Evolutionary conservation across 352 stramenopile species (phyloP), one percentile per base, ranked within the genome.

Genomic region (Globisporangium uncinulatum): DNA sequence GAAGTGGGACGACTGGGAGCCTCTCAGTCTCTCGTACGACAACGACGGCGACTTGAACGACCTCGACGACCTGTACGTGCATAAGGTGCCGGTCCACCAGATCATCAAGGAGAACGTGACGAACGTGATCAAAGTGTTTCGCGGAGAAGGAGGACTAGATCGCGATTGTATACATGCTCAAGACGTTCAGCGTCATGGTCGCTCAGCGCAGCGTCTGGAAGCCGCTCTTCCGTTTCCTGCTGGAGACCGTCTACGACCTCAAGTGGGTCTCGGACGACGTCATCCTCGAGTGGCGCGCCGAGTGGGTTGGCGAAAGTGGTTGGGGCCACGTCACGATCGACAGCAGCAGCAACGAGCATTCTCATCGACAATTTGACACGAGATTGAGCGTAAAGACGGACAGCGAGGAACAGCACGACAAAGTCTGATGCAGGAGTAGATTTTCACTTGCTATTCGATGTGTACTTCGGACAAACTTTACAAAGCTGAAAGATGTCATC

Each of bases 221-320:
- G n/a, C 76, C 79, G 17, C 69, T 94, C 13, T 98, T 98, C 67
- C 91, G 94, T 45, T 97, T 97, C 66, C 62, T 98, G 46, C 72
- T 98, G 47, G 92, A 98, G 71, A 96, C 82, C 10, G 79, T 97
- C 54, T 92, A 98, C 71, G 88, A 98, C 59, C 66, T 97, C 44
- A 93, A 98, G 52, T 94, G 96, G 77, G 73, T 98, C 17, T 79
- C 77, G 37, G 94, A 98, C 45, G 92, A 98, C 29, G 83, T 92
- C 20, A 95, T 98, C 58, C 72, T 98, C 41, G 71, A 85, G 46
- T 98, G 93, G 93, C 80, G 96, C 48, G 73, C 63, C 29, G 70
- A 76, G 50, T 71, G 71, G 14, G 66, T 70, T 10, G 55, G 76
- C 36, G 79, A 74, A n/a, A 63, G 73, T 19, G 24, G 24, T 1